A percentile compares a stretch with the other conserved stretches of the same genome.
Evolutionary conservation across 441 rosid genomes (phyloP).

Genomic region (Bocquillonia castaneifolia): DNA sequence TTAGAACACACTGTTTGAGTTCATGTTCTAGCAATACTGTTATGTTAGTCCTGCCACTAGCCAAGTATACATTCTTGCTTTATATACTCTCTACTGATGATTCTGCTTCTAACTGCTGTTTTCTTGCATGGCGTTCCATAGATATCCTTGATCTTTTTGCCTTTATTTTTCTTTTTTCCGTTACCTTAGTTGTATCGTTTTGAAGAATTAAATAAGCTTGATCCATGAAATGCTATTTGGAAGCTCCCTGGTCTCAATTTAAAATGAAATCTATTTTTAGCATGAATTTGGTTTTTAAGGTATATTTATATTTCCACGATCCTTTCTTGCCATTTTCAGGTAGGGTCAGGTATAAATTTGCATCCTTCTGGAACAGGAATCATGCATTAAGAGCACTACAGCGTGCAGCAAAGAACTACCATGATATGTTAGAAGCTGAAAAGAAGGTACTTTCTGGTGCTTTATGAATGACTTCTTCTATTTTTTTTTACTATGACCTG

Average conservation of each 20-base stretch:
- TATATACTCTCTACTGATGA: background rate
- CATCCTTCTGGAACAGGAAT: constrained; percentile 99
- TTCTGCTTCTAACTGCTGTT: background rate
- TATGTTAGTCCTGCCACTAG: background rate
- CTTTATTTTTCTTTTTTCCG: background rate
- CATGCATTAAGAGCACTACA: constrained; percentile 80
- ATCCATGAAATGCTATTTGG: background rate
- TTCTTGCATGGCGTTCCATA: background rate
- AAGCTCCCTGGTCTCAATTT: constrained; percentile 2
- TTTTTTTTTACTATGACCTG: constrained; percentile 6
- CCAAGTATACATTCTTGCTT: background rate
- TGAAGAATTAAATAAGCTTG: background rate
- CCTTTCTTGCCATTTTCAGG: constrained; percentile 52
- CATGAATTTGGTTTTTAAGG: constrained; percentile 17
- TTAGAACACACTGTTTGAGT: background rate
- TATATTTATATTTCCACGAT: constrained; percentile 28
- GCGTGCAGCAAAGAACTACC: constrained; percentile 67
- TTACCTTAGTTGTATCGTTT: background rate
- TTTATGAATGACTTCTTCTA: constrained; percentile 16
- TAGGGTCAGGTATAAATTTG: constrained; percentile 99
- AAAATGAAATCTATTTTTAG: constrained; percentile 4
- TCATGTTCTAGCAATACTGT: background rate
- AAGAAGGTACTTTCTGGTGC: constrained; percentile 60
- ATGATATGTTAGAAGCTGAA: constrained; percentile 72
- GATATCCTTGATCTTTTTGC: background rate